Evolutionary conservation across 106 monocot species (phyloP), one percentile per base, ranked within the genome.

Genomic region (Hemerocallis citrina): DNA sequence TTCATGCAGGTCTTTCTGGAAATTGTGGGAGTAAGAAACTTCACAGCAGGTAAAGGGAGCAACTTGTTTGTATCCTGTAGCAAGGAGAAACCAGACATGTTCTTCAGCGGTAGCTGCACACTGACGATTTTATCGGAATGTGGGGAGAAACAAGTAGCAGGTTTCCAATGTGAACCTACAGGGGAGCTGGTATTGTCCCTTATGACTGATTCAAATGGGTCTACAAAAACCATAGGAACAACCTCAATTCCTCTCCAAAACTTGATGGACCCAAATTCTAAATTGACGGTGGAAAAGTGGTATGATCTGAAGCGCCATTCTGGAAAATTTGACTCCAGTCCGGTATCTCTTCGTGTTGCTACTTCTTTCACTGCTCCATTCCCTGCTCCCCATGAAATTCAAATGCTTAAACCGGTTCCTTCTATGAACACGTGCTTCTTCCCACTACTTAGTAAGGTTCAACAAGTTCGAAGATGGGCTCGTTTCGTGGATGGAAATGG

Each of bases 121-220:
- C 60, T 94, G 10, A 58, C 45, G 64, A 82, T 90, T 57, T 67
- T 54, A 40, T 81, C 94, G n/a, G 62, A 77, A 75, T 57, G 58
- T 24, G 77, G 75, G 21, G 22, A 74, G 31, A 89, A 75, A 68
- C 46, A 62, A 8, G 62, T 52, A 36, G 80, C 82, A 39, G 54
- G 78, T 66, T 85, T 89, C 61, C 57, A 76, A 41, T 95, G 94
- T 77, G 94, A 95, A 72, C 78, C 94, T 39, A 63, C 59, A 47
- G 89, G 94, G 17, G 80, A 89, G 29, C 75, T 95, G 11, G 27
- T 74, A 31, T 60, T 95, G 41, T 28, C 61, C 23, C 75, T 95
- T 44, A 66, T 79, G 67, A 64, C 73, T 31, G 67, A 63, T 57
- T 47, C 61, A 35, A 55, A 20, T 7, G 63, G 37, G 51, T 52